Percentiles rank a stretch among this genome's conserved stretches.
Conservation (phyloP, 352 stramenopile species). For the Pythium periplocum region DNA sequence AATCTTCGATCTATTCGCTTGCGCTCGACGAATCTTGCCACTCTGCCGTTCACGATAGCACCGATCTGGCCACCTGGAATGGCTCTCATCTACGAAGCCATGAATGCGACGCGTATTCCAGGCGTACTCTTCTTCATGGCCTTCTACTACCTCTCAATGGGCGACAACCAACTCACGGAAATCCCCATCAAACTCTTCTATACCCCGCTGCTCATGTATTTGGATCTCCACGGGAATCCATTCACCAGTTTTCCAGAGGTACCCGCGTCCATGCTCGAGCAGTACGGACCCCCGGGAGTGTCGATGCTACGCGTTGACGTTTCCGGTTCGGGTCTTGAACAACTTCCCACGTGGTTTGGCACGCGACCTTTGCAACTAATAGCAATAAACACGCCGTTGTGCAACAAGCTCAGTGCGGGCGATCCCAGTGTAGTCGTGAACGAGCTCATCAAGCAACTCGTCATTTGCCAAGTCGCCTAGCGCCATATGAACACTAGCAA, state of each 20-base stretch:
- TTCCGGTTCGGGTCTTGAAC: too few relatives aligned
- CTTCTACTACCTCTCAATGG: not conserved
- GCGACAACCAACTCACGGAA: not conserved
- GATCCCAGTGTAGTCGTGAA: too few relatives aligned
- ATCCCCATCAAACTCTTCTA: constrained; percentile 1
- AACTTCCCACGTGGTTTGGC: too few relatives aligned
- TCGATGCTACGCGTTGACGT: too few relatives aligned
- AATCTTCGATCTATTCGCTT: not conserved
- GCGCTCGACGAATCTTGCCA: not conserved
- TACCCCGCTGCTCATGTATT: not conserved
- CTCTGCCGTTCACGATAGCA: not conserved
- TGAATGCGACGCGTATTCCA: not conserved
- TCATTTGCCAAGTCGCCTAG: too few relatives aligned
- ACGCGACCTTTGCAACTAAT: too few relatives aligned
- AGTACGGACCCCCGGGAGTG: too few relatives aligned
- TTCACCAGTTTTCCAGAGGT: not conserved
- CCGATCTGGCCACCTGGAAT: not conserved
- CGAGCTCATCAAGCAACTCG: too few relatives aligned
- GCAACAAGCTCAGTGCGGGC: too few relatives aligned
- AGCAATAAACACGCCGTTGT: too few relatives aligned
- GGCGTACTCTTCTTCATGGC: not conserved
- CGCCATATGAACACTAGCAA: too few relatives aligned
- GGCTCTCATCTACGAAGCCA: not conserved
- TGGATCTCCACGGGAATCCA: not conserved
- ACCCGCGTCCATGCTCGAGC: too few relatives aligned